A percentile compares a stretch with the other conserved stretches of the same genome.
These are phyloP conservation scores for Cucurbita pepo DNA, from an alignment of 306 rosid genomes.

Conservation along the genomic window DNA sequence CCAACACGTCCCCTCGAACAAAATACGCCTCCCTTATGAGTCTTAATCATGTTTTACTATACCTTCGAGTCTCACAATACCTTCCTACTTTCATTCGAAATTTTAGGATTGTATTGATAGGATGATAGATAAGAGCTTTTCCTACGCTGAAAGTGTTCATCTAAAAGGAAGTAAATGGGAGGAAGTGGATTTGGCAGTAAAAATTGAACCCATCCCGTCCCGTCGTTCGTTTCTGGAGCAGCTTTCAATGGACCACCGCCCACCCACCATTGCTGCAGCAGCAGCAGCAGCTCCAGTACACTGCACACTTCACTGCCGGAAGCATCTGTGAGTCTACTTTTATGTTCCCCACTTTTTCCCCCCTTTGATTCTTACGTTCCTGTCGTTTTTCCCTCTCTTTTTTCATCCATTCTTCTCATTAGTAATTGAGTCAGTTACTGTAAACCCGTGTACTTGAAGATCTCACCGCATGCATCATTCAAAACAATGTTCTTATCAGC, in stretches of 20 bases:
- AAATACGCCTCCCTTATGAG: too few species aligned
- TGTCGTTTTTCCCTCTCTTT: background rate
- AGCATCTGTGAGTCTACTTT: background rate
- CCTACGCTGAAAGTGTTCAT: too few species aligned
- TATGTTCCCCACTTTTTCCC: background rate
- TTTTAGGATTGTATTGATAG: too few species aligned
- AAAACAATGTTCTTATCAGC: background rate
- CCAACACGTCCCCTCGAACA: too few species aligned
- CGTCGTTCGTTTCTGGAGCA: slow-evolving; percentile 2
- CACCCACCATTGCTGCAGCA: background rate
- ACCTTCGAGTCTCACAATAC: too few species aligned
- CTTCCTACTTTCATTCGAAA: too few species aligned
- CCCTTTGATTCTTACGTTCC: background rate
- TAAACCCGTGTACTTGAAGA: background rate
- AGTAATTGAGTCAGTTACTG: background rate
- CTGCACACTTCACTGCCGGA: background rate
- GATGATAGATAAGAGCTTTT: too few species aligned
- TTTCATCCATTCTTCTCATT: background rate
- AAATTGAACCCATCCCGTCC: background rate
- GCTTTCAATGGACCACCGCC: slow-evolving; percentile 6
- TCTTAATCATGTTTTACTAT: too few species aligned
- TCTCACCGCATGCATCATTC: background rate
- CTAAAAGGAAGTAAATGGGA: background rate
- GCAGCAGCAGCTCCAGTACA: background rate
- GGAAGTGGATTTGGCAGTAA: background rate